Base-by-base conservation (phyloP, 495 filamentous ascomycete species). In the Penicillium cataractarum region DNA sequence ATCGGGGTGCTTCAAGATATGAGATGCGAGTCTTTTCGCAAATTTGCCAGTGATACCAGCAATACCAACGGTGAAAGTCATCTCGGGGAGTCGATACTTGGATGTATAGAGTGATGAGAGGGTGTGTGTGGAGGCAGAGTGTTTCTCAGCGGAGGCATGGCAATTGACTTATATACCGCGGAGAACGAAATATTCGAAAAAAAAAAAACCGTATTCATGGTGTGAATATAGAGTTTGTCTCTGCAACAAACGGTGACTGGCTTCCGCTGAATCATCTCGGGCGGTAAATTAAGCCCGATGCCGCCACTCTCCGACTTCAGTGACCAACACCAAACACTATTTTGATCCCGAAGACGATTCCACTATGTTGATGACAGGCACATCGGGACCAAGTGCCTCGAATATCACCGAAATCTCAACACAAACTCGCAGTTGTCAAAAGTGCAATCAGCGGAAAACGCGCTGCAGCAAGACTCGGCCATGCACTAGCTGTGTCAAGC, bases 21-120 rank as follows among this genome's bases (percentile, higher is more conserved):
- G 55, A 1, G 26, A 33, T 33, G 60, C 46, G 13, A 69, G 50
- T 0, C 17, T 49, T n/a, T 55, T 46, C 52, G 62, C 62, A 39
- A 69, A 65, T 35, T 69, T 65, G 44, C 62, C 62, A 1, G 62
- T 65, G 49, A 69, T 63, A 35, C 66, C 63, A 0, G 66, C 60
- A 44, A 65, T 63, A 4, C 60, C 62, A 19, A 69, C 59, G 29
- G 59, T 61, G 37, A 33, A 24, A 13, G 56, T 35, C 56, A 50
- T 58, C 35, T 37, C 15, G 1, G 10, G 35, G 13, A 37, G 35
- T 37, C 4, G 35, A 37, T 15, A 37, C 10, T 13, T 15, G 3
- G 13, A 37, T 37, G 13, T 15, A 37, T 33, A 10, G 35, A 37
- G 15, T 37, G 35, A 37, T 31, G 24, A 44, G 35, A 9, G 6